Evolutionary conservation across 768 basidiomycete species (phyloP), one percentile per base, ranked within the genome.

Genomic region (Kwoniella bestiolae): DNA sequence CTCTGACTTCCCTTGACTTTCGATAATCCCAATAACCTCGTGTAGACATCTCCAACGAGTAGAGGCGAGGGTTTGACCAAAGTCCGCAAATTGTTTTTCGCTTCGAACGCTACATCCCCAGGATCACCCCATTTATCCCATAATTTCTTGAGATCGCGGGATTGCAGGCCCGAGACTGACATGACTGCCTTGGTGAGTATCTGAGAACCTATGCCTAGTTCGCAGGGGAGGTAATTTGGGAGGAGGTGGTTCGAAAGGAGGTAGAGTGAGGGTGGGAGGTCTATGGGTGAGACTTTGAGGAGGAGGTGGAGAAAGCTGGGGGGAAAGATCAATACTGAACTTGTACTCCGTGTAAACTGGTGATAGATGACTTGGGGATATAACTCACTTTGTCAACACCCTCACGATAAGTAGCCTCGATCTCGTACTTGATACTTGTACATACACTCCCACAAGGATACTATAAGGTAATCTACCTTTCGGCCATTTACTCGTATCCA

Each of bases 51-150:
- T 28, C 85, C 82, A 29, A 92, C 77, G 0, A 79, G 61, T 6
- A 82, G 56, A 1, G 80, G 79, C 18, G 68, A 63, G 1, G 81
- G 81, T 23, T 66, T 69, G 56, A 80, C 72, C 28, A 80, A 62
- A 6, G 79, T 80, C 47, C 76, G 57, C 12, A 80, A 67, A 60
- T 78, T 80, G 16, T 65, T 68, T 76, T 90, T 92, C 9, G 92
- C 91, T 63, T 87, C 86, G 72, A 88, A 92, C 1, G 94, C 94
- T 7, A 94, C 91, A 76, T 94, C 91, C 0, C 94, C 94, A 26
- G 87, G 85, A 80, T 96, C 94, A 3, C 94, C 94, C 34, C 84
- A 86, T 47, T 85, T 82, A 67, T 88, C 89, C 78, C 91, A 91
- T 14, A 82, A 69, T 32, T 74, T 70, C 32, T 75, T 72, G 12